phyloP scores from a whole-genome alignment of 2,329 filamentous ascomycete genomes.

The Colletotrichum salicis region DNA sequence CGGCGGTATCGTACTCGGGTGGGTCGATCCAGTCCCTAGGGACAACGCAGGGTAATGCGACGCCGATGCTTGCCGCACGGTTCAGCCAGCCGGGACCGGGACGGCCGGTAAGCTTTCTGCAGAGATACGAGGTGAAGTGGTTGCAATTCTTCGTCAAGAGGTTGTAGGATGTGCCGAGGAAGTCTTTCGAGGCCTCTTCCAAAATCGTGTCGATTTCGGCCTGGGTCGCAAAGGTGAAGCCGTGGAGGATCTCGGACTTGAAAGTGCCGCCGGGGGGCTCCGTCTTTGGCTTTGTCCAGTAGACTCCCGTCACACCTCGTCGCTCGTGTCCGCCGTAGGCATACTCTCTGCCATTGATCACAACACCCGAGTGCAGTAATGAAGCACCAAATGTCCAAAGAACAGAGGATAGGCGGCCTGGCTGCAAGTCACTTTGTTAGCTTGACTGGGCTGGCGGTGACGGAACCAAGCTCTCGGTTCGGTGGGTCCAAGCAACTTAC shows the following conservation, averaged over 20 bases:
- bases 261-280: constrained; percentile 84
- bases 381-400: constrained; percentile 83
- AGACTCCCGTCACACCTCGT: constrained; percentile 78
- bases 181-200: constrained; percentile 74
- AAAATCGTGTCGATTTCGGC: constrained; percentile 79
- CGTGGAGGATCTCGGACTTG: constrained; percentile 78
- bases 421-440: constrained; percentile 54
- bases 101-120: constrained; percentile 76
- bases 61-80: constrained; percentile 83
- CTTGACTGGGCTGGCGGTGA: constrained; percentile 6
- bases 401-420: constrained; percentile 77
- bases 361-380: constrained; percentile 84
- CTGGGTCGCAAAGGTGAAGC: constrained; percentile 76
- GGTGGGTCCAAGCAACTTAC: constrained; percentile 53
- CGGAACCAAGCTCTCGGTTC: not conserved
- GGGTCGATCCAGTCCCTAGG: constrained; percentile 84
- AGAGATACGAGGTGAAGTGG: constrained; percentile 84
- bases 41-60: constrained; percentile 84
- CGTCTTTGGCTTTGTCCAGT: constrained; percentile 79
- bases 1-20: constrained; percentile 78
- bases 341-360: constrained; percentile 83
- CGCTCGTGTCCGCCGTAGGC: constrained; percentile 86
- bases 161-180: constrained; percentile 82
- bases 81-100: constrained; percentile 82
- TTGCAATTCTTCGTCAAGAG: constrained; percentile 88